Evolutionary conservation across 2,329 filamentous ascomycete species (phyloP), one percentile per base, ranked within the genome.

Genomic region (Catunica adiposa): DNA sequence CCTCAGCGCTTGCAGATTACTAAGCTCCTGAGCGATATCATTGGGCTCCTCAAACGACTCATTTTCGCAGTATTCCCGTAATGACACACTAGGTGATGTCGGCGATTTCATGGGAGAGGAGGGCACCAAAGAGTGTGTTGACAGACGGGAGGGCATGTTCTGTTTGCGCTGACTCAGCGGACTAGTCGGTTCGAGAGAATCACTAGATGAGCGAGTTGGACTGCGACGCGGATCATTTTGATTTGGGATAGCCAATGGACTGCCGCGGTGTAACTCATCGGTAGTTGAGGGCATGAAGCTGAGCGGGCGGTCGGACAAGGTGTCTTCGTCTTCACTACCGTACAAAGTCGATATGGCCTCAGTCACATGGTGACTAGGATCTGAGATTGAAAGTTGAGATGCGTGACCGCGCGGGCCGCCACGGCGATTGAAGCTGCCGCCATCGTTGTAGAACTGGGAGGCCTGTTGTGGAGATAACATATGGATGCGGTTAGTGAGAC

Each of bases 281-380:
- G 55, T 40, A 23, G 56, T 23, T 6, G 59, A 57, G 7, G 55
- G 47, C 55, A 89, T 74, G 69, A 88, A 92, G 70, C 86, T 90
- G 63, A 89, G 69, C 37, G 86, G 86, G 48, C 84, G 80, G 42
- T 71, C 68, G 56, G 47, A 38, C 26, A 22, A 11, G 1, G 69
- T 78, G 62, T 78, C 76, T 63, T 86, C 79, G 62, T 82, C 79
- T 64, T 80, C 79, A 65, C 87, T 84, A 64, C 85, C 86, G 69
- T 96, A 95, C 69, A 94, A 79, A 63, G 89, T 89, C 54, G 87
- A 87, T 68, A 95, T 94, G 58, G 88, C 85, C 68, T 95, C 89
- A 56, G 89, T 95, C 66, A 95, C 87, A 78, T 95, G 89, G 70
- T 95, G 88, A 70, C 78, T 88, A 59, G 89, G 85, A 70, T 95